Base-by-base conservation (phyloP, 192 early-diverging fungal species). In the Podila clonocystis region DNA sequence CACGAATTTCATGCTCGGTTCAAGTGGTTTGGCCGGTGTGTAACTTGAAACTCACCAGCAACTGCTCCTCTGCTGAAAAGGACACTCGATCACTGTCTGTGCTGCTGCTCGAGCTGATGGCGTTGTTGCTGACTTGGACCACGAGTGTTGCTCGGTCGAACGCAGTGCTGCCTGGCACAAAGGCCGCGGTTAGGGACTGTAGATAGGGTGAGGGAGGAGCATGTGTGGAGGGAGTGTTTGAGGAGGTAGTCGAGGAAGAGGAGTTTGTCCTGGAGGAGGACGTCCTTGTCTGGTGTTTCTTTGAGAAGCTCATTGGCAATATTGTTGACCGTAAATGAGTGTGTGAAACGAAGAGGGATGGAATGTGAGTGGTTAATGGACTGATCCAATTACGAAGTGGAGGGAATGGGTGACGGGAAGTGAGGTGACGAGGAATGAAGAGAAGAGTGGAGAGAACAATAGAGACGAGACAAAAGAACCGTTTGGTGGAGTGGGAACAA, bases 111-210 rank as follows among this genome's bases (percentile, higher is more conserved):
- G 38, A 59, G 45, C 63, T 67, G 19, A 50, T 70, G 26, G 76
- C 28, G 4, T 24, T 79, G 66, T 79, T 80, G 62, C 70, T 80
- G 33, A 73, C 59, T 11, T 80, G 68, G 45, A 80, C 77, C 0
- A 80, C 71, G 68, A 72, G 77, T 5, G 72, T 62, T 30, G 77
- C 77, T 13, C 77, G 59, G 48, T 80, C 77, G 31, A 80, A 80
- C 2, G 71, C 60, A 22, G 77, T 80, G 11, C 67, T 34, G 19
- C 70, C 77, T 1, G 77, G 77, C 24, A 22, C 52, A 55, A 55
- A 55, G 6, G 9, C 72, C n/a, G 31, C 66, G 63, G 22, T 65
- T 67, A 1, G 71, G 65, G 65, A 80, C 65, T 3, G 67, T 41
- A 28, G 77, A 66, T 7, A 73, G 33, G 15, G 77, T 26, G 75